Evolutionary conservation across 768 basidiomycete genomes (phyloP).

Genomic region (Kondoa subrosea): DNA sequence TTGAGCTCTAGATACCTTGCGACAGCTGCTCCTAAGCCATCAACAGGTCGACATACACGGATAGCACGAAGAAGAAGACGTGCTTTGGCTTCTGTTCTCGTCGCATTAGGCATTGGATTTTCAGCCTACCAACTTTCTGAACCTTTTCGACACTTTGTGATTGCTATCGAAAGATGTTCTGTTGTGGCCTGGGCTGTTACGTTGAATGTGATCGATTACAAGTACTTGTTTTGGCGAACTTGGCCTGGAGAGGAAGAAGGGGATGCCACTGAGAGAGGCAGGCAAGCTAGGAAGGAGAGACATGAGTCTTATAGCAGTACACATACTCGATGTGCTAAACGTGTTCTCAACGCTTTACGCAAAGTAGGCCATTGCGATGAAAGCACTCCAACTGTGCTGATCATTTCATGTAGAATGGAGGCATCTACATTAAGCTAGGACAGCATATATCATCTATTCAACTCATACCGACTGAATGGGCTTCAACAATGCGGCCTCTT

Average conservation of each 20-base stretch:
- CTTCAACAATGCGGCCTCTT: slow-evolving; percentile 31
- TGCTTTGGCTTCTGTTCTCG: not conserved
- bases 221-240: slow-evolving; percentile 26
- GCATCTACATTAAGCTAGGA: slow-evolving; percentile 68
- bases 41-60: not conserved
- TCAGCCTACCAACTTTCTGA: slow-evolving; percentile 48
- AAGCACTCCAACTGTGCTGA: not conserved
- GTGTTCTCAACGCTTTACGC: slow-evolving; percentile 65
- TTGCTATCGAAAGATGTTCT: slow-evolving; percentile 63
- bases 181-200: slow-evolving; percentile 45
- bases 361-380: slow-evolving; percentile 40
- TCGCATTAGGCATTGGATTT: not conserved
- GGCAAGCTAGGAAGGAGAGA: slow-evolving; percentile 40
- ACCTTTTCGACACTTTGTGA: slow-evolving; percentile 54
- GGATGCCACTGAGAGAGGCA: slow-evolving; percentile 45
- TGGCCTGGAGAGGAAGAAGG: slow-evolving; percentile 25
- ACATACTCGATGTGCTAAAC: slow-evolving; percentile 61
- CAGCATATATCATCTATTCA: slow-evolving; percentile 59
- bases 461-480: slow-evolving; percentile 49
- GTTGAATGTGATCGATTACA: slow-evolving; percentile 29
- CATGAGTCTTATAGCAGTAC: slow-evolving; percentile 47
- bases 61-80: not conserved
- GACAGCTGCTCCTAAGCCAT: not conserved
- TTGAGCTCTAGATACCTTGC: not conserved
- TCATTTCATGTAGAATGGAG: slow-evolving; percentile 30